Evolutionary conservation across 192 early-diverging fungal genomes (phyloP).

Genomic region (Coemansia sp.): DNA sequence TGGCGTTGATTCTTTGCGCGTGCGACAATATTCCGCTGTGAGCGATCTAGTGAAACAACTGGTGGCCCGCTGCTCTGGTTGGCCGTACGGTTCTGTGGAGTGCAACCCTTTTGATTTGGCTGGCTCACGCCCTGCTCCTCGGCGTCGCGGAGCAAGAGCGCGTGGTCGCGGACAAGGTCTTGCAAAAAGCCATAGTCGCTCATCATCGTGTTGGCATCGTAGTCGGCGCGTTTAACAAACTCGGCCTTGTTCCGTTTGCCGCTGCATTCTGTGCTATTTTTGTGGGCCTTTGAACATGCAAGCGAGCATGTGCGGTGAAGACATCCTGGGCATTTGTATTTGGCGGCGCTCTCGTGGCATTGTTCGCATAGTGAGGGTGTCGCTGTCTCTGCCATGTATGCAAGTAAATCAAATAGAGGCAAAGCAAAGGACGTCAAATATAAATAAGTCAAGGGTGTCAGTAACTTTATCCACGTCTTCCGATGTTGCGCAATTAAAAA

Average conservation of each 20-base stretch:
- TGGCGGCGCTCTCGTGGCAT: constrained; percentile 43
- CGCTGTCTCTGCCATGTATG: neutral
- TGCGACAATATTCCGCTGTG: constrained; percentile 16
- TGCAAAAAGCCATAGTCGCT: constrained; percentile 73
- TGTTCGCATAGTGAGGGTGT: constrained; percentile 36
- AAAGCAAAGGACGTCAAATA: too few species aligned
- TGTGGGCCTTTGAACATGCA: constrained; percentile 65
- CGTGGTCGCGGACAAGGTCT: constrained; percentile 55
- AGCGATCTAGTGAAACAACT: neutral
- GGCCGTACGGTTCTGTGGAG: neutral
- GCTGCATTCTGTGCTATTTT: constrained; percentile 56
- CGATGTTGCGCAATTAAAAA: too few species aligned
- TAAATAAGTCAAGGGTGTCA: too few species aligned
- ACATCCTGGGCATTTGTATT: constrained; percentile 76
- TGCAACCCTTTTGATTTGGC: neutral
- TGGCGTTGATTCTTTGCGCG: constrained; percentile 23
- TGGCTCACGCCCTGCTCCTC: constrained; percentile 3
- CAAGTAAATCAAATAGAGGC: too few species aligned
- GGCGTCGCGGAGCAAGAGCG: constrained; percentile 50
- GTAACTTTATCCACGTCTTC: too few species aligned
- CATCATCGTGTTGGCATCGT: constrained; percentile 63
- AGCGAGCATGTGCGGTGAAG: constrained; percentile 61
- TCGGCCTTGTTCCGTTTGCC: constrained; percentile 63
- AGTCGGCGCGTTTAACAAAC: constrained; percentile 60
- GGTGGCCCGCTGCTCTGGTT: constrained; percentile 1